Evolutionary conservation across 2,329 filamentous ascomycete genomes (phyloP), one percentile per base, ranked within the genome.

Genomic region (Pyricularia sp.): DNA sequence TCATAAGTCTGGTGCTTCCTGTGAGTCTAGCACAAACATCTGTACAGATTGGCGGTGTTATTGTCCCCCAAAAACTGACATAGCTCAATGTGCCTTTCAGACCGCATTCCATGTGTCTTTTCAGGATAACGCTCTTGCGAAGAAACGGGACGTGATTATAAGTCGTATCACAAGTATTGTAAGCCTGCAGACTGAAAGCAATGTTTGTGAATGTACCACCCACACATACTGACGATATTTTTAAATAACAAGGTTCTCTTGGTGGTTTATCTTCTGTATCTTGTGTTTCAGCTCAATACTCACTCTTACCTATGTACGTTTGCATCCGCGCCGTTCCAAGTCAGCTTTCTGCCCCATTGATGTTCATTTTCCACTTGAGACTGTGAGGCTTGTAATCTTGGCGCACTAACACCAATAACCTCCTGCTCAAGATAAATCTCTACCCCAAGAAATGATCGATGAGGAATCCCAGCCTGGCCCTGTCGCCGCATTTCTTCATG

Each of bases 41-140:
- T 49, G 44, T 3, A 19, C 40, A 8, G 7, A 4, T 33, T n/a
- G 40, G 30, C 22, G 35, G 2, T 6, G 10, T 24, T 12, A 26
- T 6, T 4, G 16, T 4, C n/a, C 24, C 28, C 9, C 6, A 4
- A 33, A 40, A 55, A 31, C 59, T 61, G 40, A 49, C 40, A n/a
- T n/a, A 12, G 33, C 12, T 31, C 28, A 35, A 30, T 10, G 10
- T 16, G 30, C 19, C n/a, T 13, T 22, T 53, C 24, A 89, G 81
- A 96, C 93, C 40, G 93, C 93, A 4, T 97, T 97, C 74, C 91
- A 97, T 72, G 91, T 91, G 19, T 94, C 93, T 0, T 97, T 94
- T 76, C 83, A 76, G 19, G 80, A 88, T 69, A 76, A 78, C 12
- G 72, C 72, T 0, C 76, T 80, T 31, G 92, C 91, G 22, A 88